Evolutionary conservation across 176 grass and related monocot genomes (phyloP).

Genomic region (Alloteropsis semialata): DNA sequence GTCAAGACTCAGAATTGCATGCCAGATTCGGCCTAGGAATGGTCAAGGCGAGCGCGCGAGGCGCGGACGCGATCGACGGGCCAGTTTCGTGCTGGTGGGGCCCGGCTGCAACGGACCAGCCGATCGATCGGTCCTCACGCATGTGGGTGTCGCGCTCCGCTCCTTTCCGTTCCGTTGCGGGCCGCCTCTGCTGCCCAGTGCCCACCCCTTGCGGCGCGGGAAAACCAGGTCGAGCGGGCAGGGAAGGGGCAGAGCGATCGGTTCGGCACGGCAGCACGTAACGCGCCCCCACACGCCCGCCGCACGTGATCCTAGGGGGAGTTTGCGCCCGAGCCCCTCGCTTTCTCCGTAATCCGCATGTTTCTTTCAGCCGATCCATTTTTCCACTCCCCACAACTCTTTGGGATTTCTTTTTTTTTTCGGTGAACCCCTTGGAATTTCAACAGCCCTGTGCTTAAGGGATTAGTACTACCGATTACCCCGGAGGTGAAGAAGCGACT

Average conservation of each 20-base stretch:
- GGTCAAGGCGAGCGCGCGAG: neutral
- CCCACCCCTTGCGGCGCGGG: conserved; percentile 29
- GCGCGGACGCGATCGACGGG: neutral
- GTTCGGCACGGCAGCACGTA: conserved; percentile 28
- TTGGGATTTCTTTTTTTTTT: too few relatives aligned
- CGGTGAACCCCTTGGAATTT: too few relatives aligned
- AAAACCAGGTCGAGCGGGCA: neutral
- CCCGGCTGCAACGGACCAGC: neutral
- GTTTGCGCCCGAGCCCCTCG: neutral
- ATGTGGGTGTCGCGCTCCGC: neutral
- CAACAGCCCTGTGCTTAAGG: too few relatives aligned
- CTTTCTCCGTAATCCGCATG: neutral
- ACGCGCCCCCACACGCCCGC: conserved; percentile 30
- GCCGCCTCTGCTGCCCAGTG: neutral
- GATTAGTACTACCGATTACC: too few relatives aligned
- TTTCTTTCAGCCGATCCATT: neutral
- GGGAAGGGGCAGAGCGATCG: too few relatives aligned
- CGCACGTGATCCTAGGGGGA: conserved; percentile 25
- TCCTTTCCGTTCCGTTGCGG: neutral
- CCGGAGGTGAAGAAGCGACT: too few relatives aligned
- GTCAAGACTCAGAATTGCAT: neutral
- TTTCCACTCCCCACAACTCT: neutral
- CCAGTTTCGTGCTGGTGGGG: neutral
- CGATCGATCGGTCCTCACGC: neutral
- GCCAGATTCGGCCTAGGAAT: neutral